These are phyloP conservation scores for Pythium insidiosum DNA, from an alignment of 352 stramenopile species.

Conservation along the genomic window DNA sequence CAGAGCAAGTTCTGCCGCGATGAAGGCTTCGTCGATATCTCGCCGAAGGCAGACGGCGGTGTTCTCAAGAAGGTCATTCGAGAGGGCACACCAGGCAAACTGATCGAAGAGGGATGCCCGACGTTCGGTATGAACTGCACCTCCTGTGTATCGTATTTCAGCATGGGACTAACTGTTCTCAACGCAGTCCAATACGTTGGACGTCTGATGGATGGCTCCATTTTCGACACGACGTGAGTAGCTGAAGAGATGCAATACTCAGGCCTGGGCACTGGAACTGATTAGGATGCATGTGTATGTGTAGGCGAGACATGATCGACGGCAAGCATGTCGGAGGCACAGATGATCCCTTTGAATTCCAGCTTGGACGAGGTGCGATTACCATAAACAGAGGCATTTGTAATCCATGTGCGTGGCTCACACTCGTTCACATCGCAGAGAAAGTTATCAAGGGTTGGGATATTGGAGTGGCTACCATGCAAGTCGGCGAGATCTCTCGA, in stretches of 20 bases:
- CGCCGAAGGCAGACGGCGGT: conserved; percentile 53
- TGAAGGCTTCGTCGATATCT: conserved; percentile 80
- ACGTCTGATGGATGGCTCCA: conserved; percentile 69
- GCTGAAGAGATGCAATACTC: too few species aligned
- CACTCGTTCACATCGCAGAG: conserved; percentile 18
- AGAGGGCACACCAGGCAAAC: conserved; percentile 36
- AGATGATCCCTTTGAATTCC: conserved; percentile 82
- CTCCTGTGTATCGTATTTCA: background rate
- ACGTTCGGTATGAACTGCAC: conserved; percentile 40
- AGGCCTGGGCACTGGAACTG: too few species aligned
- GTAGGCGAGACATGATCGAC: conserved; percentile 71
- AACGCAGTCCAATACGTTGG: conserved; percentile 76
- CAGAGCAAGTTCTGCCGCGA: conserved; percentile 50
- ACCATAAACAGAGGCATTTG: too few species aligned
- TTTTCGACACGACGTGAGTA: conserved; percentile 80
- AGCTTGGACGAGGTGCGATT: conserved; percentile 56
- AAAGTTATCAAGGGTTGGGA: conserved; percentile 86
- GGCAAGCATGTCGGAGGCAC: conserved; percentile 78
- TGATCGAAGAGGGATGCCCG: conserved; percentile 75
- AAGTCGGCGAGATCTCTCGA: conserved; percentile 58
- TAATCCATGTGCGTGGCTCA: background rate
- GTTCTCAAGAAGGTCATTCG: conserved; percentile 80
- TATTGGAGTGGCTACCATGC: conserved; percentile 78
- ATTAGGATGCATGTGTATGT: too few species aligned
- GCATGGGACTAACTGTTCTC: background rate